Evolutionary conservation across 345 rosid genomes (phyloP).

Genomic region (Rhodamnia argentea): DNA sequence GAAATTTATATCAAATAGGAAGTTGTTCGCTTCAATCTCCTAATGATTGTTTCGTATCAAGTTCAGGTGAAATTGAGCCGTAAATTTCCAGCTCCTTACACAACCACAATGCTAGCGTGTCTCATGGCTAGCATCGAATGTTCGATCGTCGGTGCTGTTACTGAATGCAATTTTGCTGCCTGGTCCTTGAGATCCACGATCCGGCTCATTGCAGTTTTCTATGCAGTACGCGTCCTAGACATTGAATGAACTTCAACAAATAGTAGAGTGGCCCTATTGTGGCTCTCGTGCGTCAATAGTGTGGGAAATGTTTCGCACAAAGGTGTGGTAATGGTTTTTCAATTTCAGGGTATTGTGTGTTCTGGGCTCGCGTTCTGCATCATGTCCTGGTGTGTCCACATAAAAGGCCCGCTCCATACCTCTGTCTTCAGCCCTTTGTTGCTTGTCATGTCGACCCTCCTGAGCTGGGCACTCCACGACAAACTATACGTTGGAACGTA

Average conservation of each 20-base stretch:
- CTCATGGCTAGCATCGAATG: conserved; percentile 63
- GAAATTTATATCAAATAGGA: not conserved
- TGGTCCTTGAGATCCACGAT: conserved; percentile 58
- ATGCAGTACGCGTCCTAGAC: conserved; percentile 33
- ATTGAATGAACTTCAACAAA: not conserved
- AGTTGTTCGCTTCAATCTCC: not conserved
- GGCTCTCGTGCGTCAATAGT: not conserved
- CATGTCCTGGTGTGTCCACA: conserved; percentile 60
- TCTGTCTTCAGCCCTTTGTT: conserved; percentile 82
- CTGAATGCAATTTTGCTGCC: conserved; percentile 26
- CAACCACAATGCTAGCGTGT: conserved; percentile 64
- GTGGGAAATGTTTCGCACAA: not conserved
- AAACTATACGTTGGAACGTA: conserved; percentile 76
- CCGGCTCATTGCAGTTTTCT: conserved; percentile 51
- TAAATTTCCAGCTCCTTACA: conserved; percentile 76
- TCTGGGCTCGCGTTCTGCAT: conserved; percentile 63
- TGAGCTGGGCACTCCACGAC: conserved; percentile 80
- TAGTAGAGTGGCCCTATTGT: not conserved
- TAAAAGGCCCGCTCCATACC: conserved; percentile 77
- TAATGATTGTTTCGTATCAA: not conserved
- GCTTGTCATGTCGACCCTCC: conserved; percentile 57
- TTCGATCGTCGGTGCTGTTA: conserved; percentile 23
- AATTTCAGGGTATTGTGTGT: conserved; percentile 59
- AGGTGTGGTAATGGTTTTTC: not conserved
- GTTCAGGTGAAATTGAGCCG: conserved; percentile 52